Evolutionary conservation across 2,329 filamentous ascomycete genomes (phyloP), one percentile per base, ranked within the genome.

Genomic region (Sphaerulina vaccinii): DNA sequence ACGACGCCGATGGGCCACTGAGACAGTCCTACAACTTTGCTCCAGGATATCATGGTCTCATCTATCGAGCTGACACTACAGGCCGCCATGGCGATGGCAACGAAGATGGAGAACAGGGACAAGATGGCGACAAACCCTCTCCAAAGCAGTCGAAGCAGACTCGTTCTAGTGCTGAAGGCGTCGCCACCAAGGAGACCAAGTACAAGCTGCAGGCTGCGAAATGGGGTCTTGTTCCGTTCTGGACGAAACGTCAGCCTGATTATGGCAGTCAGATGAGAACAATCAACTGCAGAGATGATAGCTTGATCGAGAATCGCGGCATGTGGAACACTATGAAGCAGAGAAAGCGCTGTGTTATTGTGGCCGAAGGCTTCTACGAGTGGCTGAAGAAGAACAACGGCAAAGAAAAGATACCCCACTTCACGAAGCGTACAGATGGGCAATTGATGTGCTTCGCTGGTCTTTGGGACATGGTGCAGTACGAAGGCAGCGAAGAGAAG

Each of bases 251-350:
- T 10, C 84, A 84, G 46, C 88, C 90, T 0, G 84, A 90, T 65
- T 92, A 93, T 64, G 78, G 81, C 21, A 83, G 84, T 1, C 78
- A 90, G 69, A 79, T 95, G 77, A 89, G 87, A 65, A 96, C 90
- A 0, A 97, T 97, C 70, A 97, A 99, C 71, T 97, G 92, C 68
- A 85, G 92, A 2, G 88, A 92, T 65, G 92, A 97, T 70, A 93
- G 89, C 1, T 75, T 97, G 16, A 77, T 82, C 5, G 81, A 85
- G 8, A 79, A 86, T 7, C 81, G 84, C 4, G 90, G 91, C 9
- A 88, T 97, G 84, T 97, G 93, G 93, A 86, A 82, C 36, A 83
- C 81, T 1, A 95, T 97, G 87, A 96, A 96, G 73, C 83, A 85
- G 55, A 82, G 80, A 61, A 96, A 96, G 72, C 80, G 93, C 23